Percentiles rank a stretch among this genome's conserved stretches.
Conservation (phyloP, 129 eudicot species). For the Gnaphalium uliginosum region DNA sequence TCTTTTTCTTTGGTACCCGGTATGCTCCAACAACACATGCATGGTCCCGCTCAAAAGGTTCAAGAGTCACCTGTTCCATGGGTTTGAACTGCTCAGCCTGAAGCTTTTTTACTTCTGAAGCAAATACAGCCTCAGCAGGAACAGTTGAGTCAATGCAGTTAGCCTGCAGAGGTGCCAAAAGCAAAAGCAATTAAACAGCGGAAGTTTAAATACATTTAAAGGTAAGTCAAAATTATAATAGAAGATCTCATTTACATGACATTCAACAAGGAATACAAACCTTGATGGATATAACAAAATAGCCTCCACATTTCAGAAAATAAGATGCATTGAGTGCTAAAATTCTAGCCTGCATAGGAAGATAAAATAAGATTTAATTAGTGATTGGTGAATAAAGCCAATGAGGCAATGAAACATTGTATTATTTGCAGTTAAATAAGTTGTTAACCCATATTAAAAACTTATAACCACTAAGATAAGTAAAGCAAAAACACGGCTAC, state of each 20-base stretch:
- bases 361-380: no score
- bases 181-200: no score
- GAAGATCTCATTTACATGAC: background rate
- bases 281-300: slow-evolving; percentile 87
- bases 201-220: no score
- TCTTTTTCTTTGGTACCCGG: slow-evolving; percentile 71
- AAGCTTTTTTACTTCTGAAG: slow-evolving; percentile 77
- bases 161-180: slow-evolving; percentile 42
- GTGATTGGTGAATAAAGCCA: no score
- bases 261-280: slow-evolving; percentile 28
- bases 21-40: slow-evolving; percentile 82
- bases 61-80: slow-evolving; percentile 72
- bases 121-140: slow-evolving; percentile 90
- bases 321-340: slow-evolving; percentile 81
- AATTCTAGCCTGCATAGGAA: slow-evolving; percentile 69
- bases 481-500: no score
- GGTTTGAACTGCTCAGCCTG: slow-evolving; percentile 83
- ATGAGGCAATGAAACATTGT: no score
- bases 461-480: no score
- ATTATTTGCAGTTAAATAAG: no score
- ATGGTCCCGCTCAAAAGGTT: slow-evolving; percentile 84
- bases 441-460: no score
- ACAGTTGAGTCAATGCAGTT: slow-evolving; percentile 92
- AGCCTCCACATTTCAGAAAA: slow-evolving; percentile 88
- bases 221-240: background rate